Base-by-base conservation (phyloP, 1,284 basidiomycete genomes). In the Cutaneotrichosporon sp. region DNA sequence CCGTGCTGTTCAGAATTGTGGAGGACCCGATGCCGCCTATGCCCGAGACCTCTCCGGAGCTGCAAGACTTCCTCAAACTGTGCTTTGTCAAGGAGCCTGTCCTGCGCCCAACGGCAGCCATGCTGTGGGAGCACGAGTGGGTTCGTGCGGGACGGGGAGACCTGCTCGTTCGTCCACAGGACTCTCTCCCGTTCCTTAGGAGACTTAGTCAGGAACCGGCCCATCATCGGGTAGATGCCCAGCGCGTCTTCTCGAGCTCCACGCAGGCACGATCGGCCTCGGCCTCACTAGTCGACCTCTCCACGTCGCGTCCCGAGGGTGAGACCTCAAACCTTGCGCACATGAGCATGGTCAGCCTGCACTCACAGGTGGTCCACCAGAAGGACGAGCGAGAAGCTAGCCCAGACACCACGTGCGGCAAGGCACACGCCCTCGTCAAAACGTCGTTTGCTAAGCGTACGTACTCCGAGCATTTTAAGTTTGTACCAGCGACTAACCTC, bases 1-100 rank as follows among this genome's bases (percentile, higher is more conserved):
- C 87, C 88, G 89, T 92, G 49, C 91, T 97, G 85, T 97, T 91
- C 78, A 84, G 87, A 39, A 96, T 97, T 68, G 93, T 97, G 38
- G 90, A 94, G 68, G 91, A 96, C 63, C 82, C 83, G 10, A 84
- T 83, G 77, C 91, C 92, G 22, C 89, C 90, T 0, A 76, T 94
- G 41, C 92, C 93, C 0, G 83, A 79, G 11, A 85, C 84, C 61
- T 90, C 90, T 4, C 79, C 81, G 5, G 78, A 83, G 17, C 79
- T 96, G 6, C 75, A 79, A 54, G 84, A 90, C 65, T 94, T 97
- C 71, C 75, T 97, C 25, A 79, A 74, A 32, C 80, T 81, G 57
- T 97, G 93, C 72, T 96, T 97, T 76, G 77, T 87, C 69, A 97
- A 96, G 76, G 84, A 93, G 60, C 90, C 93, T 5, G 66, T 75